Evolutionary conservation across 768 basidiomycete genomes (phyloP).

Genomic region (Plicaturopsis crispa): DNA sequence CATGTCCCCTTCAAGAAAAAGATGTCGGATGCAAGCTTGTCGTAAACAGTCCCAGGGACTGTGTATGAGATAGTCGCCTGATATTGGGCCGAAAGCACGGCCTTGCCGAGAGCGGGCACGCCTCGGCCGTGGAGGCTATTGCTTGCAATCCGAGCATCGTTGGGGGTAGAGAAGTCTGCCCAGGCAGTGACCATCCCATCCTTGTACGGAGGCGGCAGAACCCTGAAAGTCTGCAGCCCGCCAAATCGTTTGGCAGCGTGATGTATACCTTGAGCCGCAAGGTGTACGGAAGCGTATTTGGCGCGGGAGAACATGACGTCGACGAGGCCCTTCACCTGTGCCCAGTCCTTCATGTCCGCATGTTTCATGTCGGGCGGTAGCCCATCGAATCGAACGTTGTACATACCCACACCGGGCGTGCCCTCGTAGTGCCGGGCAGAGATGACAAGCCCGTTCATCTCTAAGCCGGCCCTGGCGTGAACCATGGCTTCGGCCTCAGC

Average conservation of each 20-base stretch:
- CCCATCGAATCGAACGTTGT: conserved; percentile 53
- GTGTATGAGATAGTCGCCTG: conserved; percentile 42
- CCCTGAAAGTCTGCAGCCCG: conserved; percentile 32
- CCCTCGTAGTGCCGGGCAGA: conserved; percentile 46
- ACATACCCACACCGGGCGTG: conserved; percentile 46
- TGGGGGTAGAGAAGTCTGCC: conserved; percentile 44
- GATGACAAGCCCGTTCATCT: conserved; percentile 32
- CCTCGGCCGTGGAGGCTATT: conserved; percentile 37
- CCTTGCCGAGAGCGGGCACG: conserved; percentile 37
- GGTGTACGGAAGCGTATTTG: conserved; percentile 30
- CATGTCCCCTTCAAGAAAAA: conserved; percentile 28
- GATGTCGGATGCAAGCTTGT: conserved; percentile 37
- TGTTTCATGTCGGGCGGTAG: conserved; percentile 39
- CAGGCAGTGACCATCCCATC: conserved; percentile 43
- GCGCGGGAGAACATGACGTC: conserved; percentile 46
- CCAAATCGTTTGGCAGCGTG: conserved; percentile 30
- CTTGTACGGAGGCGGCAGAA: conserved; percentile 42
- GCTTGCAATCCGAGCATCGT: conserved; percentile 45
- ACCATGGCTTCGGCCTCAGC: conserved; percentile 46
- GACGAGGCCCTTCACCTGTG: conserved; percentile 36
- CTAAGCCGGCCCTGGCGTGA: conserved; percentile 25
- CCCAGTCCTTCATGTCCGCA: conserved; percentile 36
- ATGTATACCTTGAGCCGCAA: conserved; percentile 29
- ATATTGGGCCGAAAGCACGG: conserved; percentile 42
- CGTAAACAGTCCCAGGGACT: conserved; percentile 30